phyloP scores from a whole-genome alignment of 2,329 filamentous ascomycete species.

The Penicillium sp. region DNA sequence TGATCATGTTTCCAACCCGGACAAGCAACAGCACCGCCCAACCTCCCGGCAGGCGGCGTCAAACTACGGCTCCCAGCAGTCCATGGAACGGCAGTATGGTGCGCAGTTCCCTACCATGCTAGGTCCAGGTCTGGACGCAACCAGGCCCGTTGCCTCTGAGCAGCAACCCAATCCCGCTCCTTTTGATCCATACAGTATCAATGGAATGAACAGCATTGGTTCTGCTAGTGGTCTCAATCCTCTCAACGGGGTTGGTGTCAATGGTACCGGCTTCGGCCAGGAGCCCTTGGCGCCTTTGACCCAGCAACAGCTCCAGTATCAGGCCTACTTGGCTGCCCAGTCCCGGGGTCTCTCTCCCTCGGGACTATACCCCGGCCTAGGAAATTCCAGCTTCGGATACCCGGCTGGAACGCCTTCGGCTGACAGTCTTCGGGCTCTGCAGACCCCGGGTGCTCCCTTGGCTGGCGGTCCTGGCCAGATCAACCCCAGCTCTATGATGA shows the following conservation, averaged over 20 bases:
- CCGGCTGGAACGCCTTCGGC: constrained; percentile 33
- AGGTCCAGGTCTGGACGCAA: constrained; percentile 30
- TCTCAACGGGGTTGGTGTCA: no score
- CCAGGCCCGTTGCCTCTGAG: constrained; percentile 33
- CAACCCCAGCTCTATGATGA: constrained; percentile 37
- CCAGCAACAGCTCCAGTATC: constrained; percentile 51
- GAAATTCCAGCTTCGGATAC: constrained; percentile 38
- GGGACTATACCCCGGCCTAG: constrained; percentile 40
- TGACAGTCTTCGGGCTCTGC: constrained; percentile 36
- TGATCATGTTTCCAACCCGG: constrained; percentile 32
- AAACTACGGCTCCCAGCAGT: constrained; percentile 30
- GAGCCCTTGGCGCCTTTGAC: constrained; percentile 38
- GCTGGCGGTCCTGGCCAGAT: constrained; percentile 31
- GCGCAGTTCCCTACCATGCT: constrained; percentile 33
- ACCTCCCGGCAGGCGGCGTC: constrained; percentile 38
- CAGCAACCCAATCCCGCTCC: constrained; percentile 25
- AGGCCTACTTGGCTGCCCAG: constrained; percentile 45
- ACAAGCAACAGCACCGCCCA: constrained; percentile 39
- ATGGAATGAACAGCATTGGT: no score
- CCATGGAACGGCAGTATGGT: constrained; percentile 37
- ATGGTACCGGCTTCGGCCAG: no score
- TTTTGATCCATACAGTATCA: constrained; percentile 37
- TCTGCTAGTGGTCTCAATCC: constrained; percentile 26
- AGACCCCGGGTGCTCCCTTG: constrained; percentile 29
- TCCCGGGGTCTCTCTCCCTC: constrained; percentile 36